phyloP scores from a whole-genome alignment of 208 protist genomes.

The Phytomonas serpens region DNA sequence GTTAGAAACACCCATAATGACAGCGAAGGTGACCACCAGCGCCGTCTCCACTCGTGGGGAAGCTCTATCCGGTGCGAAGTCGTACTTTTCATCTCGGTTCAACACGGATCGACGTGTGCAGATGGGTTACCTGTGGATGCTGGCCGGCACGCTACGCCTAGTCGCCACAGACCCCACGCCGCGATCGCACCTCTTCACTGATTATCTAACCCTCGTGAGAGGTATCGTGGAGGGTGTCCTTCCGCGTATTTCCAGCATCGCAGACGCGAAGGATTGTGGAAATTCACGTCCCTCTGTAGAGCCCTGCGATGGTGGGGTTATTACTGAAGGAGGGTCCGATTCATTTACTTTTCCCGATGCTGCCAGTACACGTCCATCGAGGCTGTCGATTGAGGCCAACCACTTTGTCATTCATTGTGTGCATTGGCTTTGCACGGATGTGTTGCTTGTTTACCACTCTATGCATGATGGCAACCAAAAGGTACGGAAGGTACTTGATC shows the following conservation, averaged over 20 bases:
- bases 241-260: constrained; percentile 28
- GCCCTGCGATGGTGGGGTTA: neutral
- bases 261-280: constrained; percentile 21
- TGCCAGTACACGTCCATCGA: constrained; percentile 18
- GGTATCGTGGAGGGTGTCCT: constrained; percentile 27
- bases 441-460: constrained; percentile 27
- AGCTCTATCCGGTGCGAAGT: neutral
- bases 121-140: constrained; percentile 51
- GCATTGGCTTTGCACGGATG: constrained; percentile 43
- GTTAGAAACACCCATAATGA: neutral
- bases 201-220: constrained; percentile 30
- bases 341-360: neutral
- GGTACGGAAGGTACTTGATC: constrained; percentile 35
- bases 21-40: neutral
- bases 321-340: neutral
- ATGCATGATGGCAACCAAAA: constrained; percentile 11
- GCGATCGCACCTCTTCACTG: constrained; percentile 35
- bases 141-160: constrained; percentile 42
- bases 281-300: neutral
- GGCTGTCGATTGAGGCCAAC: constrained; percentile 52
- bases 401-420: constrained; percentile 50
- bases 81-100: constrained; percentile 13
- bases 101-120: constrained; percentile 36
- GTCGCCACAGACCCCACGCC: constrained; percentile 20
- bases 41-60: neutral